These are phyloP conservation scores for Backusella westeae DNA, from an alignment of 192 early-diverging fungal species.

Conservation along the genomic window DNA sequence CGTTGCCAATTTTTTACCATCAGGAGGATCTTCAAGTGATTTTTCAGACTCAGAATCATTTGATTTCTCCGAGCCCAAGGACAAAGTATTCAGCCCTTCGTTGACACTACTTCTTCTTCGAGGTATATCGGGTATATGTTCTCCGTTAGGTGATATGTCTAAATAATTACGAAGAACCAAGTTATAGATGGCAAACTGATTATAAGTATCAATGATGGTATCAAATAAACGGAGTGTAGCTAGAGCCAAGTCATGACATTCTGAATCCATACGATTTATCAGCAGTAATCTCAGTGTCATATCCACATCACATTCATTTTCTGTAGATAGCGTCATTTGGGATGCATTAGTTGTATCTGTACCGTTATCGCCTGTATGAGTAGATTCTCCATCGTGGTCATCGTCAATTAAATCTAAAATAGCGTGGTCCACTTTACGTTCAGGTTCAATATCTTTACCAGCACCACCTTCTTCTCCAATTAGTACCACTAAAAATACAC, in stretches of 20 bases:
- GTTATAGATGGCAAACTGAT: slow-evolving; percentile 60
- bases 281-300: slow-evolving; percentile 45
- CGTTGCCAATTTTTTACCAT: slow-evolving; percentile 6
- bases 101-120: neutral
- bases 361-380: neutral
- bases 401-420: slow-evolving; percentile 14
- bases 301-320: slow-evolving; percentile 11
- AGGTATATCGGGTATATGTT: slow-evolving; percentile 24
- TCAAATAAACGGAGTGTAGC: slow-evolving; percentile 59
- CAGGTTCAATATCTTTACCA: slow-evolving; percentile 37
- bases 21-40: slow-evolving; percentile 12
- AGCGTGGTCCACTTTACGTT: neutral
- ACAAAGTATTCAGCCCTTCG: slow-evolving; percentile 8
- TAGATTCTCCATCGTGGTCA: slow-evolving; percentile 11
- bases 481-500: slow-evolving; percentile 31
- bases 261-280: slow-evolving; percentile 33
- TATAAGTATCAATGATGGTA: slow-evolving; percentile 52
- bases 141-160: slow-evolving; percentile 29
- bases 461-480: slow-evolving; percentile 37
- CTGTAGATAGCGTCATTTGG: neutral
- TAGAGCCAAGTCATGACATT: slow-evolving; percentile 44
- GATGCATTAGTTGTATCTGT: neutral
- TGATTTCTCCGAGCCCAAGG: neutral
- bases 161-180: slow-evolving; percentile 57
- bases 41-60: neutral